These are phyloP conservation scores for Penicillium thymicola DNA, from an alignment of 2,329 filamentous ascomycete species.

Conservation along the genomic window DNA sequence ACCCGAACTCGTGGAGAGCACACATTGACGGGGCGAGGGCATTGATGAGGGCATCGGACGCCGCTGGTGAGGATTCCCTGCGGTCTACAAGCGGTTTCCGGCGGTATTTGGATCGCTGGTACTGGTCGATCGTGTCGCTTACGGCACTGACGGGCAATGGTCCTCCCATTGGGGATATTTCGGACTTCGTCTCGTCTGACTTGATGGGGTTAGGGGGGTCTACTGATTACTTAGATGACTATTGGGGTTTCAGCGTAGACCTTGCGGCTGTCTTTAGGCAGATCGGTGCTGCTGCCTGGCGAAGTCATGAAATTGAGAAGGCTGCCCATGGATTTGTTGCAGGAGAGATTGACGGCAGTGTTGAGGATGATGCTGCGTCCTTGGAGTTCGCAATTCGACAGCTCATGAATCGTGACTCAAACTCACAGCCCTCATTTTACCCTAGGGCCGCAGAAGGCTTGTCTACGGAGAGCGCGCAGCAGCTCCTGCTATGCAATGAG, in stretches of 20 bases:
- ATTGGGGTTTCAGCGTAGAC: constrained; percentile 43
- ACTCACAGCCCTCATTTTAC: constrained; percentile 33
- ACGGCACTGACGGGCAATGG: constrained; percentile 41
- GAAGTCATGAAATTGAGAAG: constrained; percentile 22
- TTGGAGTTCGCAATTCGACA: constrained; percentile 35
- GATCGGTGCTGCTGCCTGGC: constrained; percentile 39
- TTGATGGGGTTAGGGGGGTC: constrained; percentile 12
- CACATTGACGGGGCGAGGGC: constrained; percentile 44
- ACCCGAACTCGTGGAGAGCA: constrained; percentile 42
- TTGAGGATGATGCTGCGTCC: constrained; percentile 29
- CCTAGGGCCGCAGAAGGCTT: constrained; percentile 35
- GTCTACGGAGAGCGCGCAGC: constrained; percentile 30
- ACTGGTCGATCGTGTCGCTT: constrained; percentile 42
- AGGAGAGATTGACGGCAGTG: constrained; percentile 20
- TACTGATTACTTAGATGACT: constrained; percentile 42
- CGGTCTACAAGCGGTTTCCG: constrained; percentile 33
- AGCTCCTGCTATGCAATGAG: constrained; percentile 42
- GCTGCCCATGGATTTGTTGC: constrained; percentile 11
- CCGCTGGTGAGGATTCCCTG: constrained; percentile 20
- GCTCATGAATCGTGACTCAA: constrained; percentile 34
- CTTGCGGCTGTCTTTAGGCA: constrained; percentile 39
- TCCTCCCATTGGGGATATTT: constrained; percentile 31
- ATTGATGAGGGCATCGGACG: constrained; percentile 31
- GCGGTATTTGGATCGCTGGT: constrained; percentile 41
- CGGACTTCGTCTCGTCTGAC: constrained; percentile 17